A percentile compares a stretch with the other conserved stretches of the same genome.
These are phyloP conservation scores for Aeschynomene evenia DNA, from an alignment of 306 rosid species.

Conservation along the genomic window DNA sequence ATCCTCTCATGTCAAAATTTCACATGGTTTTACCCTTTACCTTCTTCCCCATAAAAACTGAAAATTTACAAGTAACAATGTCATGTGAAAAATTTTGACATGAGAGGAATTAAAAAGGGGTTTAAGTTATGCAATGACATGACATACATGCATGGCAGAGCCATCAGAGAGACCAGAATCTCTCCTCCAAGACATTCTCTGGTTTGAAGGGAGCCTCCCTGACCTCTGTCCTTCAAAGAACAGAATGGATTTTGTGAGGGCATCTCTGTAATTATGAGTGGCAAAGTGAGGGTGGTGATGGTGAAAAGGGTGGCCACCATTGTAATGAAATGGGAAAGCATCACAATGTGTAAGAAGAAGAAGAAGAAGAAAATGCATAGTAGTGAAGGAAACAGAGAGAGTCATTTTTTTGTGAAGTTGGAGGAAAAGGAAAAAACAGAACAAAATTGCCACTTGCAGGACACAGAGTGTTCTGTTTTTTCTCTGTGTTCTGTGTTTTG, in stretches of 20 bases:
- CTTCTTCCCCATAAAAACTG: neutral
- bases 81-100: neutral
- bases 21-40: too few species aligned
- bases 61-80: neutral
- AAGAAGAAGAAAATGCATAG: conserved; percentile 29
- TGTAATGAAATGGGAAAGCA: conserved; percentile 42
- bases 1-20: neutral
- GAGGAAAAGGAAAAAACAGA: neutral
- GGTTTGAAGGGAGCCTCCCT: conserved; percentile 80
- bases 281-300: conserved; percentile 57
- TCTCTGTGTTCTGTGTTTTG: neutral
- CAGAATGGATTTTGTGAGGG: conserved; percentile 81
- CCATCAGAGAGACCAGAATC: conserved; percentile 89
- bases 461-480: conserved; percentile 5
- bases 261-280: conserved; percentile 81
- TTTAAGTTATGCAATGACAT: neutral
- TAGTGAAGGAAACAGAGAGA: conserved; percentile 20
- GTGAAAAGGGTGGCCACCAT: conserved; percentile 18
- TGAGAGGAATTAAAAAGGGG: neutral
- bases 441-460: conserved; percentile 26
- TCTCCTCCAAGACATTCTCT: conserved; percentile 81
- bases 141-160: conserved; percentile 63
- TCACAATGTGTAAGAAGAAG: conserved; percentile 33
- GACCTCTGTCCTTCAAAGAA: conserved; percentile 94
- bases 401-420: conserved; percentile 47